phyloP scores from a whole-genome alignment of 2,329 filamentous ascomycete species.

The Fusarium annulatum region DNA sequence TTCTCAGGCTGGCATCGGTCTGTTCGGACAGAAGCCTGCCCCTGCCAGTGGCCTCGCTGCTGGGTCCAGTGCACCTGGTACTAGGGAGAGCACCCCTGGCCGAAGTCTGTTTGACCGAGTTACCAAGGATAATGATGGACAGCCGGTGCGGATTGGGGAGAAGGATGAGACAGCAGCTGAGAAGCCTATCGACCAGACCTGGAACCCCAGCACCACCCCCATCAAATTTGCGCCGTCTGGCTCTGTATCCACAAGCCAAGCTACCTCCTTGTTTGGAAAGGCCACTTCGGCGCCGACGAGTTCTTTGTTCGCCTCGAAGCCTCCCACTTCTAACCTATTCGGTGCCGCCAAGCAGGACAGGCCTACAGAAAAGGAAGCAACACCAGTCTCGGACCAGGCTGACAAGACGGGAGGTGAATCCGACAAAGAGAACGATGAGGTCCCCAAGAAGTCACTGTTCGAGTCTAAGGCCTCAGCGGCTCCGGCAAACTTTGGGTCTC shows the following conservation, averaged over 20 bases:
- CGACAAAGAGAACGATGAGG: conserved; percentile 58
- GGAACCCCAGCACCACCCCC: conserved; percentile 60
- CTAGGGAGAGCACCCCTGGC: conserved; percentile 58
- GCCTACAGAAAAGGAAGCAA: conserved; percentile 44
- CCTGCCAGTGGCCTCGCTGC: conserved; percentile 39
- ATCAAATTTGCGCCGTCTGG: conserved; percentile 63
- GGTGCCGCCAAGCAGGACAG: conserved; percentile 50
- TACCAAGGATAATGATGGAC: conserved; percentile 61
- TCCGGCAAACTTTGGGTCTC: conserved; percentile 45
- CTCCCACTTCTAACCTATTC: conserved; percentile 51
- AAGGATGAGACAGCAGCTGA: conserved; percentile 40
- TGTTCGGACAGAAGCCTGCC: conserved; percentile 49
- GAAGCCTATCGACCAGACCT: conserved; percentile 53
- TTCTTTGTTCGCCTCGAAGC: conserved; percentile 53
- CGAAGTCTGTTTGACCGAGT: conserved; percentile 68
- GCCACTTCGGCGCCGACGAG: conserved; percentile 45
- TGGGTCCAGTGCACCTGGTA: conserved; percentile 54
- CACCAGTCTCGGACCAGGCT: conserved; percentile 41
- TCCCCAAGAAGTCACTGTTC: conserved; percentile 49
- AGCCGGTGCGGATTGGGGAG: conserved; percentile 57
- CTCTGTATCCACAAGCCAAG: conserved; percentile 44
- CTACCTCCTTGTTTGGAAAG: conserved; percentile 49
- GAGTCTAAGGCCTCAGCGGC: conserved; percentile 47
- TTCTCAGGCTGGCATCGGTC: conserved; percentile 43
- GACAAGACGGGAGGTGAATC: conserved; percentile 54